These are phyloP conservation scores for Lepidium aucheri DNA, from an alignment of 345 rosid genomes.

Conservation along the genomic window DNA sequence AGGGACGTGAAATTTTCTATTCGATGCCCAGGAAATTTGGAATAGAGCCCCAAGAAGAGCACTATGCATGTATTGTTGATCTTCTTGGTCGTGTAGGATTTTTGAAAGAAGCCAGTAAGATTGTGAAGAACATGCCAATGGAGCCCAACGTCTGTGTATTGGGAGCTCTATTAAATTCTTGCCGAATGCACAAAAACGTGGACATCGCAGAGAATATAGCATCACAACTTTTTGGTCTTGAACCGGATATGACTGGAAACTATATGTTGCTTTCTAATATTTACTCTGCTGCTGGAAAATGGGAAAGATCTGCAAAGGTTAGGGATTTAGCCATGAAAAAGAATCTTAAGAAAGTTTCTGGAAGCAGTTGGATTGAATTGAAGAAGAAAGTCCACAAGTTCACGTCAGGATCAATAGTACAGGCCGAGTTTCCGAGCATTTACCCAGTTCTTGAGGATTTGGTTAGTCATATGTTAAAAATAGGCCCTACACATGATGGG, in stretches of 20 bases:
- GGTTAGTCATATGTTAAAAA: slow-evolving; percentile 18
- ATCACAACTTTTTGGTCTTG: slow-evolving; percentile 26
- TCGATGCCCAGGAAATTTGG: slow-evolving; percentile 35
- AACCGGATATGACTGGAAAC: slow-evolving; percentile 36
- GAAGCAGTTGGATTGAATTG: slow-evolving; percentile 62
- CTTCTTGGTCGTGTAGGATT: slow-evolving; percentile 63
- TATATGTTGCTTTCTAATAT: slow-evolving; percentile 60
- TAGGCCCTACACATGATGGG: slow-evolving; percentile 10
- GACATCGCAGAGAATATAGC: slow-evolving; percentile 41
- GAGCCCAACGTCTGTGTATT: slow-evolving; percentile 52
- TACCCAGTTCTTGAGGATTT: slow-evolving; percentile 21
- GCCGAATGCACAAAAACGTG: slow-evolving; percentile 52
- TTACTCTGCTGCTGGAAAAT: slow-evolving; percentile 57
- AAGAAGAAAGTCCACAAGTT: slow-evolving; percentile 43
- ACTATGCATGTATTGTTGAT: slow-evolving; percentile 66
- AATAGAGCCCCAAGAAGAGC: slow-evolving; percentile 54
- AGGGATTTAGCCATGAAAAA: slow-evolving; percentile 53
- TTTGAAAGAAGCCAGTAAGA: slow-evolving; percentile 51
- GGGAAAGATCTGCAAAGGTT: slow-evolving; percentile 62
- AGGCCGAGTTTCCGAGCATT: slow-evolving; percentile 12
- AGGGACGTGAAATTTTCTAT: slow-evolving; percentile 43
- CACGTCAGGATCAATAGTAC: slow-evolving; percentile 32
- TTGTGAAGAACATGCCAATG: slow-evolving; percentile 54
- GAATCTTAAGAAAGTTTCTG: slow-evolving; percentile 63
- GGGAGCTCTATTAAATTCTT: slow-evolving; percentile 73